Evolutionary conservation across 805 yeast genomes (phyloP), one percentile per base, ranked within the genome.

Genomic region (Schizosaccharomyces japonicus): DNA sequence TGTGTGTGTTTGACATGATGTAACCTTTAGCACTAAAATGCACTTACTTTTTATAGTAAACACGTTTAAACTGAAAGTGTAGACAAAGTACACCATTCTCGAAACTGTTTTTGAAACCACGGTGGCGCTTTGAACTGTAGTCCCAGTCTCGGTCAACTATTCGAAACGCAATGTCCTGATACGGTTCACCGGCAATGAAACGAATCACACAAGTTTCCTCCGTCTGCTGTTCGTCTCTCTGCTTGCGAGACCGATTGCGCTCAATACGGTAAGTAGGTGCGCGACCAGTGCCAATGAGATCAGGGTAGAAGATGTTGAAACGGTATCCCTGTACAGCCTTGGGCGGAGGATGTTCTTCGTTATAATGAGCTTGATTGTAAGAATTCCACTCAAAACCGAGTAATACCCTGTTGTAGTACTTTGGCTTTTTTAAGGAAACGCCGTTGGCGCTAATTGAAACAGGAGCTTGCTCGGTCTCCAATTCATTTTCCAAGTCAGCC

Each of bases 71-170:
- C 29, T 56, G 44, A 52, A 63, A 63, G 52, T 62, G 60, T 33
- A 63, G 54, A 49, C 57, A 58, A 15, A 63, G 48, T 2, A 58
- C 56, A 2, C 67, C 67, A 42, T 59, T 54, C 28, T 59, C 62
- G 70, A 63, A 63, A 33, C 55, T 55, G 34, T 57, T 53, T 33
- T 46, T 50, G 45, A 58, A 62, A 45, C 58, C 60, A 8, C 54
- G 52, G 11, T 52, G 54, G 15, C 53, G 46, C 45, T 56, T 54
- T 6, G 52, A 47, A 17, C 56, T 50, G 30, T 51, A 52, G 48
- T 64, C 65, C 67, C 67, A 63, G 4, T 57, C 62, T 26, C 52
- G 47, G 45, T 61, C 60, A 11, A 60, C 56, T 2, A 63, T 60
- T 7, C 62, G 46, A 48, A 63, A 63, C 6, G 60, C 59, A 21